Base-by-base conservation (phyloP, 176 grass and related monocot species). In the Eleusine coracana region DNA sequence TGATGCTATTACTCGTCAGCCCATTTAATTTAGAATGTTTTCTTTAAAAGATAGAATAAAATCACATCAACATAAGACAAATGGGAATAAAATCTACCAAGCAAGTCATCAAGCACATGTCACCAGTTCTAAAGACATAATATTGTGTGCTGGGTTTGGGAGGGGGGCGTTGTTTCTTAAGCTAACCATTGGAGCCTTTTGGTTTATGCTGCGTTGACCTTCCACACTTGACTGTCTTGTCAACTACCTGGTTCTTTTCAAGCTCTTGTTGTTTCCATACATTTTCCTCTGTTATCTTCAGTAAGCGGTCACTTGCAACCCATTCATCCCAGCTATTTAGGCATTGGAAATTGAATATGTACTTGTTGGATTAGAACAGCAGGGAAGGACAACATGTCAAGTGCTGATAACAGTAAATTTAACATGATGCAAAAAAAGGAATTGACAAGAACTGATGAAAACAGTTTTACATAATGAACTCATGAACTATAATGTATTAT, bases 301-400 rank as follows among this genome's bases (percentile, higher is more conserved):
- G 80, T 86, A 98, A 91, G 50, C 96, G 92, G 71, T 88, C 89
- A 86, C 63, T 83, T 61, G 66, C 48, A 38, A 95, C 90, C 96
- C 96, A 98, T 86, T 98, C 96, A 55, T 98, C 96, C 96, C 96
- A 98, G 71, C 96, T 98, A 77, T 80, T 88, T 78, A 87, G 42
- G 27, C 45, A 81, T 77, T 83, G 23, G 80, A 80, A 89, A 77
- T 78, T 71, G 4, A 76, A 76, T 55, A 74, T n/a, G 50, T 50
- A 58, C 38, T 72, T 76, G 49, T 21, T 15, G 62, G 54, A 83
- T 62, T 76, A 83, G 58, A 61, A 87, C 38, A 68, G 45, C 64
- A 82, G 25, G 61, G 17, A 71, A 71, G 5, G 37, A 76, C 6
- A 77, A 71, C 16, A 66, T 71, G 80, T 68, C 75, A 80, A 76